Evolutionary conservation across 768 basidiomycete species (phyloP).

Genomic region (Auriscalpium microsporum): DNA sequence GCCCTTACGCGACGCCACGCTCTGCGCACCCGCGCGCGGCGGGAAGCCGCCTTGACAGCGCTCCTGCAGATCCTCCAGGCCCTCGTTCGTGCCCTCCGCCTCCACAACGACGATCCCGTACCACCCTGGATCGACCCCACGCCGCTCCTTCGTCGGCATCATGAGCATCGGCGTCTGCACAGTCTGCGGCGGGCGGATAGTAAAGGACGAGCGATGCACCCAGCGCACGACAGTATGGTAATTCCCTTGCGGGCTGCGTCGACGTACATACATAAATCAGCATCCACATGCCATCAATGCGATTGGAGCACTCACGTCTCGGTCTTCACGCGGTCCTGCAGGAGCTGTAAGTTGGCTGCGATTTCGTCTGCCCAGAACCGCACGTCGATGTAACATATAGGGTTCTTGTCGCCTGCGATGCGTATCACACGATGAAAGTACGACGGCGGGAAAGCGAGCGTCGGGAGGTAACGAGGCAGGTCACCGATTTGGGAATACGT

Average conservation of each 20-base stretch:
- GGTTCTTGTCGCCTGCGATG: conserved; percentile 29
- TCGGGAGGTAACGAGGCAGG: conserved; percentile 71
- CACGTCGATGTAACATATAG: conserved; percentile 66
- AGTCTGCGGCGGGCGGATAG: conserved; percentile 40
- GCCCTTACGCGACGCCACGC: conserved; percentile 33
- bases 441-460: conserved; percentile 76
- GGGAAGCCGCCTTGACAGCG: conserved; percentile 68
- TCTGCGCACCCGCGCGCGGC: conserved; percentile 39
- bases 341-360: conserved; percentile 58
- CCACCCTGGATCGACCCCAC: conserved; percentile 66
- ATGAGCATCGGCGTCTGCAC: conserved; percentile 25
- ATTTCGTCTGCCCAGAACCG: conserved; percentile 75
- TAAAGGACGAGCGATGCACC: conserved; percentile 75
- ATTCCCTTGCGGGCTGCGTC: conserved; percentile 62
- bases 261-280: conserved; percentile 1
- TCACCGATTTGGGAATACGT: conserved; percentile 70
- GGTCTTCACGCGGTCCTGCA: conserved; percentile 69
- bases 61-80: conserved; percentile 66
- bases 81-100: conserved; percentile 82
- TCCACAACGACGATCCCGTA: conserved; percentile 78
- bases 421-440: conserved; percentile 85
- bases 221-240: conserved; percentile 79
- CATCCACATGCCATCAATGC: conserved; percentile 5
- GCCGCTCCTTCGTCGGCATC: conserved; percentile 21
- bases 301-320: conserved; percentile 56